A percentile compares a stretch with the other conserved stretches of the same genome.
phyloP scores from a whole-genome alignment of 1,139 yeast genomes.

The Magnusiomyces suaveolens region DNA sequence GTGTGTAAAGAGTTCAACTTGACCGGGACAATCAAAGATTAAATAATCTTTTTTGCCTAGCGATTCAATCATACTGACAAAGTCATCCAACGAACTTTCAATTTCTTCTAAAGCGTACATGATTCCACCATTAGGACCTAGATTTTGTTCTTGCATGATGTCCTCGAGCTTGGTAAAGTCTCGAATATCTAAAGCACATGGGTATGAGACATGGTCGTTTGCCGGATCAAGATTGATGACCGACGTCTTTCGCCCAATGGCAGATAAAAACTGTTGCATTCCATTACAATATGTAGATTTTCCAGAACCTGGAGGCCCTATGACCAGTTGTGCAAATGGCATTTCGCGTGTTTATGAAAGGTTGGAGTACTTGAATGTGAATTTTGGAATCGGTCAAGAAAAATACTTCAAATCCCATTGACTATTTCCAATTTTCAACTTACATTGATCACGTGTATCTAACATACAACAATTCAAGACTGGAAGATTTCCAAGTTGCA shows the following conservation, averaged over 20 bases:
- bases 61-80: constrained; percentile 48
- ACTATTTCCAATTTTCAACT: not conserved
- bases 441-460: too few species aligned
- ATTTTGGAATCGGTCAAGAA: not conserved
- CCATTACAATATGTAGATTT: constrained; percentile 93
- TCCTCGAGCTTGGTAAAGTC: constrained; percentile 84
- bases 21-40: constrained; percentile 96
- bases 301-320: constrained; percentile 98
- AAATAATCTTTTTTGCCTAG: constrained; percentile 60
- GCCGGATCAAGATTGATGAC: constrained; percentile 91
- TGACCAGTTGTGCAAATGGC: constrained; percentile 78
- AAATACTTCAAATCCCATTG: not conserved
- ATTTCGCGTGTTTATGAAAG: constrained; percentile 11
- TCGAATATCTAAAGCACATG: constrained; percentile 77
- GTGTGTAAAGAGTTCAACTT: constrained; percentile 89
- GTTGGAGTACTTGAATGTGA: not conserved
- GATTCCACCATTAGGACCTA: constrained; percentile 95
- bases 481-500: not conserved
- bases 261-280: constrained; percentile 78
- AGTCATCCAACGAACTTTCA: constrained; percentile 46
- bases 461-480: too few species aligned
- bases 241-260: constrained; percentile 82
- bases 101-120: constrained; percentile 73
- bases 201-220: constrained; percentile 72
- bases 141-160: constrained; percentile 67